A percentile compares a stretch with the other conserved stretches of the same genome.
These are phyloP conservation scores for Grosmannia serpens DNA, from an alignment of 2,329 filamentous ascomycete genomes.

Conservation along the genomic window DNA sequence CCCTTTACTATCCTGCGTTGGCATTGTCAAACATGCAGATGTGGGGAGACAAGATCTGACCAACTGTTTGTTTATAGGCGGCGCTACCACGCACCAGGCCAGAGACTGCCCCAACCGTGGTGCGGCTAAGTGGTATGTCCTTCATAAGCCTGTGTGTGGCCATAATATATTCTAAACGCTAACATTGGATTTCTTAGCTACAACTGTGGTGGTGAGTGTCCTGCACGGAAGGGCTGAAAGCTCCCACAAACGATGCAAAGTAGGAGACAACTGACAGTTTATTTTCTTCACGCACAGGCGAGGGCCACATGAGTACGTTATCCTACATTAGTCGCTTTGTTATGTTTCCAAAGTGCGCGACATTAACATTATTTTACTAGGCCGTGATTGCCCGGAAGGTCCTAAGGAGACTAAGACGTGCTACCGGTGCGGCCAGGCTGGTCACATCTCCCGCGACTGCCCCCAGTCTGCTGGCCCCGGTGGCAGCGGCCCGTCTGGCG, in stretches of 20 bases:
- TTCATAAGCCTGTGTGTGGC: background rate
- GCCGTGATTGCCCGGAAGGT: constrained; percentile 82
- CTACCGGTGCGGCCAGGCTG: constrained; percentile 69
- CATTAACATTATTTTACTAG: constrained; percentile 27
- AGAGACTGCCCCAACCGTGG: constrained; percentile 80
- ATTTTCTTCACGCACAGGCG: constrained; percentile 24
- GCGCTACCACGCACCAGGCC: constrained; percentile 65
- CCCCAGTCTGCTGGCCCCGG: constrained; percentile 34
- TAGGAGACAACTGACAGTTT: constrained; percentile 12
- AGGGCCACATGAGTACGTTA: constrained; percentile 63
- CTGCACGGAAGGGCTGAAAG: background rate
- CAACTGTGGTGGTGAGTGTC: constrained; percentile 62
- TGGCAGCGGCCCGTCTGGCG: constrained; percentile 30
- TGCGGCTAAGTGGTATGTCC: constrained; percentile 64
- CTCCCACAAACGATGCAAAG: background rate
- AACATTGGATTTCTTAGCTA: constrained; percentile 40
- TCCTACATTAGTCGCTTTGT: background rate
- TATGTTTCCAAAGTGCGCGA: background rate
- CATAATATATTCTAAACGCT: constrained; percentile 1
- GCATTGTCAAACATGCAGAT: constrained; percentile 1
- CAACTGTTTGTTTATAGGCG: constrained; percentile 39
- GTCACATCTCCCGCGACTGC: constrained; percentile 89
- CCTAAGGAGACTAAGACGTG: constrained; percentile 76
- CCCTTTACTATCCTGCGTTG: background rate
- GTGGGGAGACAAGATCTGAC: constrained; percentile 15